These are phyloP conservation scores for Boletellus ananiceps DNA, from an alignment of 768 basidiomycete genomes.

Conservation along the genomic window DNA sequence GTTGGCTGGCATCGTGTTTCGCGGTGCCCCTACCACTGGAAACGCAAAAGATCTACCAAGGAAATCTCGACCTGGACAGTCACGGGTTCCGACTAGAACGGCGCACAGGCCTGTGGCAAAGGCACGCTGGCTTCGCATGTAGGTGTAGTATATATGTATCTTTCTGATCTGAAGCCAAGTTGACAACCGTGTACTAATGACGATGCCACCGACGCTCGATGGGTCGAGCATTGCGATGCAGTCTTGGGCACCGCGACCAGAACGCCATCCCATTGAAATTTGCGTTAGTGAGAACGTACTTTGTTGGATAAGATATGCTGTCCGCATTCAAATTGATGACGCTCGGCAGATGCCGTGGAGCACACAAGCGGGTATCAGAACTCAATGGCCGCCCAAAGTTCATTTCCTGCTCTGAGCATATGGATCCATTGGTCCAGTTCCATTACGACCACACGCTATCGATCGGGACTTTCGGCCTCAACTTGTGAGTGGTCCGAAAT, in stretches of 20 bases:
- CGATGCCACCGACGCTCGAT: no score
- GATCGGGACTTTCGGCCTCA: neutral
- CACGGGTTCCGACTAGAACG: conserved; percentile 2
- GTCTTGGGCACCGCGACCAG: neutral
- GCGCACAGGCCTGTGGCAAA: conserved; percentile 14
- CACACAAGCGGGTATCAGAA: neutral
- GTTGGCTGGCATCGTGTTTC: no score
- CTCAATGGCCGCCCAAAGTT: neutral
- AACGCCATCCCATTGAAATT: neutral
- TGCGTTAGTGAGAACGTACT: no score
- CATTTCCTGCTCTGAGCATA: conserved; percentile 1
- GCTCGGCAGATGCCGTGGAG: conserved; percentile 15
- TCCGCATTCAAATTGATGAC: no score
- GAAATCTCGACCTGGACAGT: neutral
- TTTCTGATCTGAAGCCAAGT: no score
- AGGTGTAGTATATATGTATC: neutral
- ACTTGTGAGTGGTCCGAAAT: no score
- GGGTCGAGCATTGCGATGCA: no score
- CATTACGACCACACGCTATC: neutral
- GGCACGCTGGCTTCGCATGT: conserved; percentile 11
- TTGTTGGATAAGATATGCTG: no score
- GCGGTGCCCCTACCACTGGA: neutral
- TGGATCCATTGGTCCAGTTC: neutral
- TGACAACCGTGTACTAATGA: no score
- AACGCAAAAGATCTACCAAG: conserved; percentile 11